Conservation (phyloP, 2,329 filamentous ascomycete species). For the Colletotrichum plurivorum region DNA sequence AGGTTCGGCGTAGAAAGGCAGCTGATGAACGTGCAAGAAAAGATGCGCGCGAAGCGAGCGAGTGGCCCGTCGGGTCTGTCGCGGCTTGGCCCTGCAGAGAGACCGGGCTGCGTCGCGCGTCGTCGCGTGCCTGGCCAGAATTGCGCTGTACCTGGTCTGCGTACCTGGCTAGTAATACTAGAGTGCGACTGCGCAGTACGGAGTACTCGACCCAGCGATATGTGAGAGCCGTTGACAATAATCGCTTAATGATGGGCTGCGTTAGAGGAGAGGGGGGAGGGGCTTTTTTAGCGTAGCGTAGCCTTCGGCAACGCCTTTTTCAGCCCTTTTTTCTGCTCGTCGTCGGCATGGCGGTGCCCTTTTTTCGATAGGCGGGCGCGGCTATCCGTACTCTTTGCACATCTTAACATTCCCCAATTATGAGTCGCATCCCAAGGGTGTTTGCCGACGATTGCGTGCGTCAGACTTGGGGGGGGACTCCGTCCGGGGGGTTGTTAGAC, state of each 20-base stretch:
- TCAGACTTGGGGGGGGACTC: too few species aligned
- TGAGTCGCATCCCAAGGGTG: constrained; percentile 20
- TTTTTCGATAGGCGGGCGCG: constrained; percentile 5
- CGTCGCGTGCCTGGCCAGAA: too few species aligned
- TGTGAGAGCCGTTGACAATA: constrained; percentile 16
- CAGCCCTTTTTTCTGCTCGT: constrained; percentile 12
- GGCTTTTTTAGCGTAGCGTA: too few species aligned
- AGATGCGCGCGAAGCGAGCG: too few species aligned
- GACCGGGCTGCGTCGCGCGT: too few species aligned
- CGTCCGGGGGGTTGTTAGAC: too few species aligned
- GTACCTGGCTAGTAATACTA: too few species aligned
- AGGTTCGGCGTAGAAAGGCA: too few species aligned
- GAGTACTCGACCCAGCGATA: constrained; percentile 17
- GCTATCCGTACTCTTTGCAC: constrained; percentile 21
- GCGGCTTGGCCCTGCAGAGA: constrained; percentile 12
- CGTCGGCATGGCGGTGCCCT: not conserved
- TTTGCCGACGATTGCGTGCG: too few species aligned
- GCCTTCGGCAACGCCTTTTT: constrained; percentile 8
- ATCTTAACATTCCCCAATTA: constrained; percentile 33
- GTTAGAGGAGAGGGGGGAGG: not conserved
- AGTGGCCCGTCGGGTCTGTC: constrained; percentile 14
- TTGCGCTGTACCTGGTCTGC: too few species aligned
- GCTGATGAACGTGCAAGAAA: too few species aligned
- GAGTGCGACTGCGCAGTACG: too few species aligned
- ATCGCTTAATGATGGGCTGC: constrained; percentile 20